These are phyloP conservation scores for Nemania diffusa DNA, from an alignment of 2,329 filamentous ascomycete species.

Conservation along the genomic window DNA sequence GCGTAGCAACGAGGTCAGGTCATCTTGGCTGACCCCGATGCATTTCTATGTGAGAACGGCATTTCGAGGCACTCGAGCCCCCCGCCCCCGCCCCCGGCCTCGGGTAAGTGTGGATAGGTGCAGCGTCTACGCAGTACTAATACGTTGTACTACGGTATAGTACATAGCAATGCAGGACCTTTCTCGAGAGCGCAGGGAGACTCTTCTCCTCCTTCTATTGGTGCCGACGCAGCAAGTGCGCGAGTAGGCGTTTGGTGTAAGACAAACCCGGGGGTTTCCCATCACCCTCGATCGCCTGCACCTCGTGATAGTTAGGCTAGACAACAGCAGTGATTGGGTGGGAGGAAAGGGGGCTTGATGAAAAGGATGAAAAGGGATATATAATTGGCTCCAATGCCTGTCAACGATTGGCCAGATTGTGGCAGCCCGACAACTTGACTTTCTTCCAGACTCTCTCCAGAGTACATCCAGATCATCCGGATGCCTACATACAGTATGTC, in stretches of 20 bases:
- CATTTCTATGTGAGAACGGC: neutral
- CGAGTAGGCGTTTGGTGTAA: neutral
- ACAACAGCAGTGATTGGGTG: conserved; percentile 8
- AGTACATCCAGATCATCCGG: too few species aligned
- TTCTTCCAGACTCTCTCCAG: neutral
- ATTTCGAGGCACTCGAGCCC: conserved; percentile 2
- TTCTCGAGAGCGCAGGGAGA: too few species aligned
- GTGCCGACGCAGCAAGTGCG: too few species aligned
- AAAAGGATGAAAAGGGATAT: too few species aligned
- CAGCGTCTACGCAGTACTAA: too few species aligned
- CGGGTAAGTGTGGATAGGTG: neutral
- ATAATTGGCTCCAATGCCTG: neutral
- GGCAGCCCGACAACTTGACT: neutral
- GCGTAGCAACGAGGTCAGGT: neutral
- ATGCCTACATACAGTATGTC: neutral
- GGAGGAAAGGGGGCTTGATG: conserved; percentile 1
- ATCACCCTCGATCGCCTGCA: conserved; percentile 5
- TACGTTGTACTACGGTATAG: too few species aligned
- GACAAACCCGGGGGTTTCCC: neutral
- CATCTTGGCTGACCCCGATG: neutral
- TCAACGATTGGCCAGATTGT: neutral
- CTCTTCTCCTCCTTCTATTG: too few species aligned
- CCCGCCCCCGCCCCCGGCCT: conserved; percentile 11
- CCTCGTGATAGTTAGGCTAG: neutral
- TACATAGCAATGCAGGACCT: too few species aligned